Evolutionary conservation across 208 protist genomes (phyloP), one percentile per base, ranked within the genome.

Genomic region (Strigomonas culicis): DNA sequence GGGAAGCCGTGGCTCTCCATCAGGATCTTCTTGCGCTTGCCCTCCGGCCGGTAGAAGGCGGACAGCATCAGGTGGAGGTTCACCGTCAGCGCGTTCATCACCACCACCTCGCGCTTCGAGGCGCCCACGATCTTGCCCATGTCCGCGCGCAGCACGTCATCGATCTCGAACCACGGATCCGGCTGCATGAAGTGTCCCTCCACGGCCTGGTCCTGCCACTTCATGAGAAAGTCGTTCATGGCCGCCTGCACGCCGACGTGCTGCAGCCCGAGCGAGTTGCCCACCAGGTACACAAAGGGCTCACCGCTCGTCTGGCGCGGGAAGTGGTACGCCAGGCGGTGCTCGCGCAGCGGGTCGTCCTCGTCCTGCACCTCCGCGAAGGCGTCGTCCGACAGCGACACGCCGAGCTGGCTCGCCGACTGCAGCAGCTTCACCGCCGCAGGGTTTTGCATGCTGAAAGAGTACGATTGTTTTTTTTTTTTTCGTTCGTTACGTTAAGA

Each of bases 51-150:
- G 77, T 98, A 99, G 72, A 98, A 99, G 27, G 92, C 76, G 19
- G 73, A 68, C 53, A 98, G 55, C 63, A 98, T 77, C 22, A 98
- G 56, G 52, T 97, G 93, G 41, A 98, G 49, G 66, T 99, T 98
- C 2, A 90, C 88, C 17, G 96, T 97, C 17, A 97, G 81, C n/a
- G 83, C 76, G 69, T 98, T 98, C 95, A 97, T 98, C 36, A 97
- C 59, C 44, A 82, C 83, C 60, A 97, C 92, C 77, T 97, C 94
- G 31, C 75, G 75, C 17, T 77, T 57, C n/a, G 80, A 71, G 1
- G 90, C 91, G 31, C 93, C 96, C 17, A 97, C 89, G 46, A 99
- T 50, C 1, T 60, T 27, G 10, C 88, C 77, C 55, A 96, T 85
- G 57, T 80, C 70, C 31, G 82, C 84, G 44, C 70, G 51, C 30